phyloP scores from a whole-genome alignment of 352 stramenopile species.

The Phytophthora sp. region DNA sequence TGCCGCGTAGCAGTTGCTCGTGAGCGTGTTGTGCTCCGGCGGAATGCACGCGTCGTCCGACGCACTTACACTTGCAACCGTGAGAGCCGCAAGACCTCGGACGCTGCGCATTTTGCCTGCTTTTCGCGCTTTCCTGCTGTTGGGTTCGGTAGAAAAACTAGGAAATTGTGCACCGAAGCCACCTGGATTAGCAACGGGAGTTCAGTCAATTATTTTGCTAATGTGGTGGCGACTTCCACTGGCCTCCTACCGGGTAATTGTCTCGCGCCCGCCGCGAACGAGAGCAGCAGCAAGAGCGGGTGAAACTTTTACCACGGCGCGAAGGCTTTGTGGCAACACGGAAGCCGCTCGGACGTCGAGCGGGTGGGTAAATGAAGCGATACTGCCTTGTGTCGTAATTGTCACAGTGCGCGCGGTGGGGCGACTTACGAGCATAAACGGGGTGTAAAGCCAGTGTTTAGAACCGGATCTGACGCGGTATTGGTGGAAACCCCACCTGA shows the following conservation, averaged over 20 bases:
- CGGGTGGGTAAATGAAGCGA: slow-evolving; percentile 13
- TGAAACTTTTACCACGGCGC: neutral
- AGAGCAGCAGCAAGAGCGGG: slow-evolving; percentile 1
- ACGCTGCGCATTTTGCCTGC: slow-evolving; percentile 10
- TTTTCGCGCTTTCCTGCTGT: slow-evolving; percentile 6
- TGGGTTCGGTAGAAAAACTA: slow-evolving; percentile 7
- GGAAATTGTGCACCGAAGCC: neutral
- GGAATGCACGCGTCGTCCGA: slow-evolving; percentile 34
- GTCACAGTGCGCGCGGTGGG: slow-evolving; percentile 28
- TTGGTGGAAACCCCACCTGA: slow-evolving; percentile 21
- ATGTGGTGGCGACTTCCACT: slow-evolving; percentile 14
- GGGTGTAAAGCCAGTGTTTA: slow-evolving; percentile 25
- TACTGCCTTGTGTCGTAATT: slow-evolving; percentile 25
- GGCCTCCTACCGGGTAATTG: slow-evolving; percentile 18
- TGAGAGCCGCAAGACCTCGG: slow-evolving; percentile 3
- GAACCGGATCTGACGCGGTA: neutral
- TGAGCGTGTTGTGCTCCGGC: slow-evolving; percentile 62
- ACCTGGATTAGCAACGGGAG: slow-evolving; percentile 8
- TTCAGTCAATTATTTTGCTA: slow-evolving; percentile 3
- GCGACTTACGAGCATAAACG: slow-evolving; percentile 24
- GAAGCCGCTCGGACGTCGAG: slow-evolving; percentile 6
- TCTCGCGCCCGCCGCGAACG: slow-evolving; percentile 13
- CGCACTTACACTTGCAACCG: neutral
- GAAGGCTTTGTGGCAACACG: slow-evolving; percentile 14
- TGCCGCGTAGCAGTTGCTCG: slow-evolving; percentile 56